Evolutionary conservation across 2,329 filamentous ascomycete species (phyloP).

Genomic region (Macrophomina phaseolina): DNA sequence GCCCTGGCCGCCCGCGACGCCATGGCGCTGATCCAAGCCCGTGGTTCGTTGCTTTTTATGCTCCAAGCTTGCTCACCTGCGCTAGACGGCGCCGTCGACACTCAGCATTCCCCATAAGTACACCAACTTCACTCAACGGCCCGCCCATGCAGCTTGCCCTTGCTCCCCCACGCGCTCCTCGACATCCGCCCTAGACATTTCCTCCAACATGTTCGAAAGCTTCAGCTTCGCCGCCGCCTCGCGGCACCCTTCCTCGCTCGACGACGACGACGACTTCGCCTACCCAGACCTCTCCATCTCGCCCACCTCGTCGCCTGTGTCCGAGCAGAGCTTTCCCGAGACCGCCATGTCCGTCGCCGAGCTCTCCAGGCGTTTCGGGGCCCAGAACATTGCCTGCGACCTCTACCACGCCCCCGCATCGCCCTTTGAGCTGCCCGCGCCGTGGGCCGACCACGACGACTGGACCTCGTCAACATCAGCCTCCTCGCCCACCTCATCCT

Average conservation of each 20-base stretch:
- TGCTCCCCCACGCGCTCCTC: constrained; percentile 19
- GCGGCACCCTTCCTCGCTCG: constrained; percentile 30
- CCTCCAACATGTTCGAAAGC: constrained; percentile 42
- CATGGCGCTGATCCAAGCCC: constrained; percentile 14
- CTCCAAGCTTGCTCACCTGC: constrained; percentile 21
- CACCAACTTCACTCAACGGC: constrained; percentile 23
- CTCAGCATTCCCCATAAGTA: constrained; percentile 30
- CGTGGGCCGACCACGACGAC: constrained; percentile 18
- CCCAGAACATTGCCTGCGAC: constrained; percentile 19
- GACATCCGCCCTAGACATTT: constrained; percentile 16
- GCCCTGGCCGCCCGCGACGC: constrained; percentile 18
- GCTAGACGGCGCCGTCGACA: constrained; percentile 15
- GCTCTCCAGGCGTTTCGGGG: constrained; percentile 25
- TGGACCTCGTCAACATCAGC: constrained; percentile 12
- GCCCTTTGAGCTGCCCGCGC: constrained; percentile 11
- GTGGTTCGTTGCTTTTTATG: constrained; percentile 26
- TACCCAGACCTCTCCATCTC: constrained; percentile 19
- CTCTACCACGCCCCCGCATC: constrained; percentile 8
- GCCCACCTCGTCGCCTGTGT: constrained; percentile 25
- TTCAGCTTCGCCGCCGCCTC: constrained; percentile 47
- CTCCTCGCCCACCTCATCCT: constrained; percentile 20
- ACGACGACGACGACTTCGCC: constrained; percentile 23
- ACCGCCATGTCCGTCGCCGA: constrained; percentile 24
- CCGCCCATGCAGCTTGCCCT: constrained; percentile 18
- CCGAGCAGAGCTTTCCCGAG: constrained; percentile 3